Evolutionary conservation across 164 flowering plant species (phyloP), one percentile per base, ranked within the genome.

Genomic region (Dillenia turbinata): DNA sequence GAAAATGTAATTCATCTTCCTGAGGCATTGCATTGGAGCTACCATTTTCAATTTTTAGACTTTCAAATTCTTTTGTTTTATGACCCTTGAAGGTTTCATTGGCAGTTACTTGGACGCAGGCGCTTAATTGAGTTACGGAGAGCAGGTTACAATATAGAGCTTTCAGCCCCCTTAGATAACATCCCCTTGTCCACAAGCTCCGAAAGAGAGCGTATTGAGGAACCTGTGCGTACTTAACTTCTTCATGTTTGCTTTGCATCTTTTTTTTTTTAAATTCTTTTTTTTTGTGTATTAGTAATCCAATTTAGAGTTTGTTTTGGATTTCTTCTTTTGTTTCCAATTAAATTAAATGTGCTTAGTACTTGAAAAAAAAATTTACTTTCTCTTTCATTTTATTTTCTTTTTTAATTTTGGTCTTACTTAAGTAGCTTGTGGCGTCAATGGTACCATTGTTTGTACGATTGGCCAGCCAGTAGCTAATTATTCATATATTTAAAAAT

Each of bases 121-220:
- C 90, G 99, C 17, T 67, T 69, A 61, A 81, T 85, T 52, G 97
- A 94, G 64, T 70, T 94, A 54, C 76, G 69, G 73, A 83, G 90
- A 69, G 83, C 93, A 26, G 99, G 99, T 59, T 94, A 87, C 77
- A 91, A 89, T 68, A 76, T 68, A 68, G 81, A 91, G 16, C 80
- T 91, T 47, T 73, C 92, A 66, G 81, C 85, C 8, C 97, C 99
- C 54, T 74, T 94, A 52, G 99, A 94, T 70, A 91, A 94, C 70
- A 78, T 84, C 12, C 90, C 99, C 19, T 78, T 69, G 54, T 91
- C 93, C 66, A 81, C 86, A 50, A 78, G 79, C 64, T 10, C 83
- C 4, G 96, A 89, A 70, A 83, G 99, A 73, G 96, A 81, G 59
- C 70, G 88, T n/a, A 80, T 89, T 65, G 97, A 88, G 78, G 96